Conservation (phyloP, 441 rosid genomes). For the Mallotus repandus region DNA sequence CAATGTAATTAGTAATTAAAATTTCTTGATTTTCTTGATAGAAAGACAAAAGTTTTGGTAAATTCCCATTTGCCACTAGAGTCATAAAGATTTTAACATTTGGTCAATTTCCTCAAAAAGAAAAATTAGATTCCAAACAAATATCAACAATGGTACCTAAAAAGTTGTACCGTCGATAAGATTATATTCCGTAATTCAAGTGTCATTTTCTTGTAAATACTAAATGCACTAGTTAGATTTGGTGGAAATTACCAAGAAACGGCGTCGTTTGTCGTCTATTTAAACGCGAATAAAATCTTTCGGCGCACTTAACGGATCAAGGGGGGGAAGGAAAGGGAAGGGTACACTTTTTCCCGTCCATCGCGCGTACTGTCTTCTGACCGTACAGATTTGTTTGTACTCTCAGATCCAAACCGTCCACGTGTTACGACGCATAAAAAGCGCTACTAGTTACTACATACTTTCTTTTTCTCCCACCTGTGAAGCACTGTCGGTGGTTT, state of each 20-base stretch:
- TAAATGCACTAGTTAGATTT: too few relatives aligned
- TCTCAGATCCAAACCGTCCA: constrained; percentile 43
- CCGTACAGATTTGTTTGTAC: constrained; percentile 38
- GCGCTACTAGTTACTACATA: background rate
- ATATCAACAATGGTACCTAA: too few relatives aligned
- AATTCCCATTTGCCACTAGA: background rate
- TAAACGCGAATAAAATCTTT: constrained; percentile 21
- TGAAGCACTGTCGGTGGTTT: constrained; percentile 35
- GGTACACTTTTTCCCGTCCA: constrained; percentile 21
- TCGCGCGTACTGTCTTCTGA: constrained; percentile 35
- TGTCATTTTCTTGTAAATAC: too few relatives aligned
- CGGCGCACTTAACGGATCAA: constrained; percentile 45
- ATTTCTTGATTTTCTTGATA: too few relatives aligned
- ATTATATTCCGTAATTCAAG: too few relatives aligned
- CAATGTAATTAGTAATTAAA: too few relatives aligned
- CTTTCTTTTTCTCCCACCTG: constrained; percentile 27
- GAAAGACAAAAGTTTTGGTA: background rate
- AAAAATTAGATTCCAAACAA: background rate
- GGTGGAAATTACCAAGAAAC: background rate
- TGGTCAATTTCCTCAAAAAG: background rate
- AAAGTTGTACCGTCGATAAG: too few relatives aligned
- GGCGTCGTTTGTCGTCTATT: constrained; percentile 4
- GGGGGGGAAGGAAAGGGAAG: background rate
- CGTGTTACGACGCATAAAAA: constrained; percentile 16
- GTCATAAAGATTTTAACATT: background rate